These are phyloP conservation scores for Fraxinus latifolia DNA, from an alignment of 305 asterid genomes.

Conservation along the genomic window DNA sequence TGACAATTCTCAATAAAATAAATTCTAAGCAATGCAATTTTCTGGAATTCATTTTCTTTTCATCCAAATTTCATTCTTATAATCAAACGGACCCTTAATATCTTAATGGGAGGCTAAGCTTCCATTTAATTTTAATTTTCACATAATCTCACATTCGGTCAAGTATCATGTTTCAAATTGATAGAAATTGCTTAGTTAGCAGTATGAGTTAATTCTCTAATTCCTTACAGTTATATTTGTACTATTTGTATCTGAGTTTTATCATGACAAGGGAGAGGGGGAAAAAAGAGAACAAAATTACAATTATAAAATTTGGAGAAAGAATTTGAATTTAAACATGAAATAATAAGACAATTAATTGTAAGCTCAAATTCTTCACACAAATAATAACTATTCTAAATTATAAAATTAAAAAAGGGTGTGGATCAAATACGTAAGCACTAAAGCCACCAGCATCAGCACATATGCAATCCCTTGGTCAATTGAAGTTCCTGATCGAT, in stretches of 20 bases:
- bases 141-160: background rate
- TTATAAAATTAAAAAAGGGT: background rate
- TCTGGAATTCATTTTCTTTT: too few species aligned
- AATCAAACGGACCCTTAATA: too few species aligned
- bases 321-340: background rate
- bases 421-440: conserved; percentile 47
- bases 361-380: background rate
- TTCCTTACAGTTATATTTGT: background rate
- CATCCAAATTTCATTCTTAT: too few species aligned
- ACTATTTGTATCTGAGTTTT: background rate
- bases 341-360: background rate
- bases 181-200: background rate
- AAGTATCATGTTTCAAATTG: background rate
- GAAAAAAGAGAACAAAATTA: background rate
- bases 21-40: too few species aligned
- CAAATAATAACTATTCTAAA: background rate
- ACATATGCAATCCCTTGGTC: conserved; percentile 50
- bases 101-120: background rate
- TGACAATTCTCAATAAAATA: too few species aligned
- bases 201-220: background rate
- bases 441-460: conserved; percentile 44
- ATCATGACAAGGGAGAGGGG: background rate
- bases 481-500: conserved; percentile 33
- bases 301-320: background rate
- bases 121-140: too few species aligned